Evolutionary conservation across 1,284 basidiomycete species (phyloP).

Genomic region (Ustilago nuda): DNA sequence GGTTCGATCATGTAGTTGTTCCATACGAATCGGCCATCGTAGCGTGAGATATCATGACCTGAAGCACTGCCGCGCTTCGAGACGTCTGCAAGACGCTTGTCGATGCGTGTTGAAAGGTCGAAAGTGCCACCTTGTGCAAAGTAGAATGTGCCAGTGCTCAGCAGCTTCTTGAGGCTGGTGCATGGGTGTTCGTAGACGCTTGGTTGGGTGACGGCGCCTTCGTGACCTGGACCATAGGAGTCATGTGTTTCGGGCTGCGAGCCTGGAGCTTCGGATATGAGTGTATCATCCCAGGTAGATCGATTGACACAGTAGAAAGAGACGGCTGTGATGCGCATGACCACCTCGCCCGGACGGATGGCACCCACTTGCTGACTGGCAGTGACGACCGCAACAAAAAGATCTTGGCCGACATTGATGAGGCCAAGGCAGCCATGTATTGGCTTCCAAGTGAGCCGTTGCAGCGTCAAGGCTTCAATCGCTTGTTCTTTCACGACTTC

Average conservation of each 20-base stretch:
- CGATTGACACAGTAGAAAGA: slow-evolving; percentile 64
- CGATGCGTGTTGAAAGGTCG: slow-evolving; percentile 75
- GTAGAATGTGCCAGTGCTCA: slow-evolving; percentile 93
- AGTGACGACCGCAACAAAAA: slow-evolving; percentile 62
- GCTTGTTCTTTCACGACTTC: slow-evolving; percentile 49
- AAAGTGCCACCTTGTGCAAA: slow-evolving; percentile 83
- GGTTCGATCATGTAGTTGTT: slow-evolving; percentile 84
- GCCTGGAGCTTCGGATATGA: slow-evolving; percentile 31
- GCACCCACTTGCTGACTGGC: slow-evolving; percentile 50
- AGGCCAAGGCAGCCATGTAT: slow-evolving; percentile 59
- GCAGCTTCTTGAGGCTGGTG: slow-evolving; percentile 86
- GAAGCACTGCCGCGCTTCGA: slow-evolving; percentile 38
- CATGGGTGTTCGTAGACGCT: slow-evolving; percentile 85
- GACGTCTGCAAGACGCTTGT: slow-evolving; percentile 71
- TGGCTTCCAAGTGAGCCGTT: slow-evolving; percentile 36
- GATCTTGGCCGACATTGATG: slow-evolving; percentile 63
- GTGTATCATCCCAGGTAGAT: slow-evolving; percentile 56
- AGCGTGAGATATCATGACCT: slow-evolving; percentile 43
- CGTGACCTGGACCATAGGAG: slow-evolving; percentile 33
- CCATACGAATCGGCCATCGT: slow-evolving; percentile 75
- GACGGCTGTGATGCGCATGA: slow-evolving; percentile 57
- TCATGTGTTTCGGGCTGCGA: slow-evolving; percentile 46
- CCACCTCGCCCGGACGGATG: slow-evolving; percentile 49
- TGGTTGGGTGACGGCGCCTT: slow-evolving; percentile 40
- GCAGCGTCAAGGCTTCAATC: slow-evolving; percentile 27